phyloP scores from a whole-genome alignment of 257 asterid species.

The Ajuga chamaepitys region DNA sequence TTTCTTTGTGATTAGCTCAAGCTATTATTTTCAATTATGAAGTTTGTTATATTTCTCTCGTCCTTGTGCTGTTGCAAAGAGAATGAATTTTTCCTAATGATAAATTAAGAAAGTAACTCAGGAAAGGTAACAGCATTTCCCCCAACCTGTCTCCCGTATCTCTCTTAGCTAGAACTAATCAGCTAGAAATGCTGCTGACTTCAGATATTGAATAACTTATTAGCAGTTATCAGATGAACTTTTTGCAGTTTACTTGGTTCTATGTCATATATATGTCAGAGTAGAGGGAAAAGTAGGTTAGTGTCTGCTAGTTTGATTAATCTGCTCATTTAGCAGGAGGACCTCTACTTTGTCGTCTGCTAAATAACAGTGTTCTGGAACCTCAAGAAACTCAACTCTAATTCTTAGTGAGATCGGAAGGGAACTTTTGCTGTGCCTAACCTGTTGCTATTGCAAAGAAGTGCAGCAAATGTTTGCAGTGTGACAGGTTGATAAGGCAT shows the following conservation, averaged over 20 bases:
- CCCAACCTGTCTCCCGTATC: too few species aligned
- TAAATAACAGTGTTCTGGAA: neutral
- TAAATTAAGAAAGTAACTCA: neutral
- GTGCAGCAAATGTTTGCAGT: constrained; percentile 3
- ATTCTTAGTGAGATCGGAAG: neutral
- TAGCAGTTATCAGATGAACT: neutral
- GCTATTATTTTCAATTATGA: neutral
- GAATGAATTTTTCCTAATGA: neutral
- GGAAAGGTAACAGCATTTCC: neutral
- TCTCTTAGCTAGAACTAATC: too few species aligned
- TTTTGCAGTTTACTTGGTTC: neutral
- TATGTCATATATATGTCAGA: neutral
- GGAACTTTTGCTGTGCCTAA: neutral
- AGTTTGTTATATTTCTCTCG: neutral
- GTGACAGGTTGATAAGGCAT: neutral
- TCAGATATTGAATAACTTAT: constrained; percentile 1
- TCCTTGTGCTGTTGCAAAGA: neutral
- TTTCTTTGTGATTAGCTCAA: constrained; percentile 10
- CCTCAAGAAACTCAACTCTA: neutral
- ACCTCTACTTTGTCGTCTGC: neutral
- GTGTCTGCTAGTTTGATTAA: neutral
- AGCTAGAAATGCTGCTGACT: neutral
- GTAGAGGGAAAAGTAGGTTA: neutral
- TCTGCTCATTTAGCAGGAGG: neutral
- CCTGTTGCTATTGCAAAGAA: neutral